Evolutionary conservation across 805 yeast species (phyloP).

Genomic region (Sungouiella blattae): DNA sequence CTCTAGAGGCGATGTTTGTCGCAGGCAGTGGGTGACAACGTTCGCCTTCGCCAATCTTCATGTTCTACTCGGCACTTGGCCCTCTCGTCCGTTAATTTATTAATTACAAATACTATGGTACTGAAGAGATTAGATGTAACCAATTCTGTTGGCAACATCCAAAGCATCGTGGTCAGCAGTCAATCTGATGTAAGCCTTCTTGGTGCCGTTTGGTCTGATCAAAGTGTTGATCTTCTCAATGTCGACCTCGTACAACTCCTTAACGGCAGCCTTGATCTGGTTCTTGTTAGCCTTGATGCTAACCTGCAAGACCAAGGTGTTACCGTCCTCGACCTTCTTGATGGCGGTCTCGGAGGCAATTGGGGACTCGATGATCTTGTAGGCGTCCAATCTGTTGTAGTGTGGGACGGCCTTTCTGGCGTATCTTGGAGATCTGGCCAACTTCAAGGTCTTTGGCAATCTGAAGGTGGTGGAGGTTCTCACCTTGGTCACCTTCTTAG

Average conservation of each 20-base stretch:
- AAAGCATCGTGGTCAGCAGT: slow-evolving; percentile 99
- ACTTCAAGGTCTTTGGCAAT: slow-evolving; percentile 94
- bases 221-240: slow-evolving; percentile 92
- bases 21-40: too few relatives aligned
- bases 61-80: too few relatives aligned
- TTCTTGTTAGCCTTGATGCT: slow-evolving; percentile 95
- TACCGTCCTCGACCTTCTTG: slow-evolving; percentile 99
- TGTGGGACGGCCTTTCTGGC: slow-evolving; percentile 96
- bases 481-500: slow-evolving; percentile 85
- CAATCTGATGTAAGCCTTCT: slow-evolving; percentile 99
- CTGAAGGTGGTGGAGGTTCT: slow-evolving; percentile 95
- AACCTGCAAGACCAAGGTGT: slow-evolving; percentile 98
- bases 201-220: slow-evolving; percentile 98
- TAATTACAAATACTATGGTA: slow-evolving; percentile 15
- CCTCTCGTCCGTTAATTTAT: slow-evolving; percentile 18
- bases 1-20: too few relatives aligned
- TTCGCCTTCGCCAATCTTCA: too few relatives aligned
- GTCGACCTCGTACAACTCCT: slow-evolving; percentile 97
- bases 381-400: slow-evolving; percentile 93
- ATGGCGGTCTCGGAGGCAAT: slow-evolving; percentile 97
- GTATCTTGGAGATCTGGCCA: slow-evolving; percentile 93
- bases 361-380: slow-evolving; percentile 91
- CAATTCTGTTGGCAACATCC: slow-evolving; percentile 99
- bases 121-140: slow-evolving; percentile 72
- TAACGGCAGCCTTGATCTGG: slow-evolving; percentile 97